A percentile compares a stretch with the other conserved stretches of the same genome.
Conservation (phyloP, 2,329 filamentous ascomycete genomes). For the Claviceps humidiphila region DNA sequence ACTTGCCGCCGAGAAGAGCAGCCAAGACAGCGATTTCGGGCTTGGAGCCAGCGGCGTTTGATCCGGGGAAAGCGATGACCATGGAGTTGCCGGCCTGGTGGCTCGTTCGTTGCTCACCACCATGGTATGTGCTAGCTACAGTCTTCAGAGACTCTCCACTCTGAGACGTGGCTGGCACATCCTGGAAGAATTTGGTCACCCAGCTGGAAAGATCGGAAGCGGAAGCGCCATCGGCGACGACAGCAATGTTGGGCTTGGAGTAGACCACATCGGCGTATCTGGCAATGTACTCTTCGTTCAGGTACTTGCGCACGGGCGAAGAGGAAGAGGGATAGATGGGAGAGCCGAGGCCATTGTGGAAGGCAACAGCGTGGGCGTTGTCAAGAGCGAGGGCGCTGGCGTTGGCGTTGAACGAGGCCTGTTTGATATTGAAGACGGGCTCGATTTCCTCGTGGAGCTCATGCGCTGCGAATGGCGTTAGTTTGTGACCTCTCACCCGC, state of each 20-base stretch:
- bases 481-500: background rate
- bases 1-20: slow-evolving; percentile 78
- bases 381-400: slow-evolving; percentile 62
- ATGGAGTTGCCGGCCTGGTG: slow-evolving; percentile 67
- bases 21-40: slow-evolving; percentile 80
- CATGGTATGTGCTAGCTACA: slow-evolving; percentile 71
- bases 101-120: slow-evolving; percentile 83
- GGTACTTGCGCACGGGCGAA: slow-evolving; percentile 64
- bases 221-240: slow-evolving; percentile 80
- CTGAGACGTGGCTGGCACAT: slow-evolving; percentile 42
- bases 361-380: slow-evolving; percentile 73
- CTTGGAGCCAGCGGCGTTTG: slow-evolving; percentile 70
- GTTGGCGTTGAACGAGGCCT: slow-evolving; percentile 56
- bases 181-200: slow-evolving; percentile 84
- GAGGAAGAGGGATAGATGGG: slow-evolving; percentile 60
- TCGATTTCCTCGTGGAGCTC: slow-evolving; percentile 84
- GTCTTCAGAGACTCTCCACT: slow-evolving; percentile 41
- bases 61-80: slow-evolving; percentile 86
- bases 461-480: slow-evolving; percentile 44
- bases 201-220: slow-evolving; percentile 70
- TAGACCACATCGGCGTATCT: slow-evolving; percentile 70
- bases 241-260: slow-evolving; percentile 77
- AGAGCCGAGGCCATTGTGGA: slow-evolving; percentile 83
- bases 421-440: slow-evolving; percentile 61
- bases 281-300: slow-evolving; percentile 61